Base-by-base conservation (phyloP, 441 rosid species). In the Biscutella auriculata region DNA sequence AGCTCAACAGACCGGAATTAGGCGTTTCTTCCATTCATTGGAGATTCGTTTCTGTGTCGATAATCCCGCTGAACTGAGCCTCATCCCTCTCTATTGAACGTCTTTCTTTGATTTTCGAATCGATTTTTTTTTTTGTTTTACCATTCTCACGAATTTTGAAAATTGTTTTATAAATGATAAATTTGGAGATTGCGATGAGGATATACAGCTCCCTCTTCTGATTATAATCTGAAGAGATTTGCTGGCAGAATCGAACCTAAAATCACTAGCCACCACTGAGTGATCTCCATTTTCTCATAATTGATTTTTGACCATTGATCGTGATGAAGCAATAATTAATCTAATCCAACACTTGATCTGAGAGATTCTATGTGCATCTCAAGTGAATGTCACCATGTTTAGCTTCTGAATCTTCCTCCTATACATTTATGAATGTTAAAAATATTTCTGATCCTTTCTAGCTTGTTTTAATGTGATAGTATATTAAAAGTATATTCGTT, bases 1-100 rank as follows among this genome's bases (percentile, higher is more conserved):
- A 88, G 96, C 94, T 88, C 94, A 85, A 88, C 94, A 88, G 94
- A 85, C 88, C 88, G 85, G 91, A 88, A 79, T 73, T 70, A 69
- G 69, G 19, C 65, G 61, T 57, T 51, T 69, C 73, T 45, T 39
- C 26, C 13, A 19, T 4, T 27, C 1, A 28, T 9, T 27, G 60
- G 60, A 39, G 69, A 51, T 25, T 57, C 62, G 73, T 79, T 70
- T 84, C 82, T 84, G 83, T 84, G 95, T 82, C 93, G 90, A 87
- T 57, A 4, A 57, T 63, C 89, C 92, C 90, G 85, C 90, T 79
- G 90, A 88, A 68, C 96, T 77, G 90, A 85, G 86, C 76, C 77
- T 74, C 23, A 2, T 19, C 23, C 70, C 7, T 50, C 60, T 60
- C 3, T 10, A 1, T 6, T 0, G 4, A 15, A 40, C 41, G 1